Evolutionary conservation across 306 rosid species (phyloP), one percentile per base, ranked within the genome.

Genomic region (barrel medic (Medicago truncatula)): DNA sequence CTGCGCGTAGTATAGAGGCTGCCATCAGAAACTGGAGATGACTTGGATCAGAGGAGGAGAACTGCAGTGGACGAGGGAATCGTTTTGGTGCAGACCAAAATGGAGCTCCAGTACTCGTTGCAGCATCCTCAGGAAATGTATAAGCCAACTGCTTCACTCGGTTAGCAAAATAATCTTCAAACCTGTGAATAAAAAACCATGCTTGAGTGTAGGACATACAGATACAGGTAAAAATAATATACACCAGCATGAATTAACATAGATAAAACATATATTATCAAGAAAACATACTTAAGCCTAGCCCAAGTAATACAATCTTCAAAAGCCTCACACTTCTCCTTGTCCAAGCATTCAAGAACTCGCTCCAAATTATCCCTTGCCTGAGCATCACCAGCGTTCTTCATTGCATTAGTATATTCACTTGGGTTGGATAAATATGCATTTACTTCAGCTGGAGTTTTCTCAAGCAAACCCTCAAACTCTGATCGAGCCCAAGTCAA

Each of bases 71-170:
- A 56, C 15, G 97, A 69, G 99, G 99, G 76, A 92, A 95, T 68
- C 99, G 83, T 82, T 95, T 95, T 5, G 99, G 99, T 40, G 99
- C 99, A 57, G 99, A 95, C 99, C 99, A 95, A 86, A 95, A 95
- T 18, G 96, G 96, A 67, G 89, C 89, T 67, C 99, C 99, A 21
- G 90, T 95, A 80, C 99, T 92, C 9, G 99, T 95, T 67, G 86
- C 78, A 67, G 99, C 97, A 85, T 95, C 93, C 85, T 95, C 99
- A 28, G 99, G 99, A 31, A 95, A 95, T 67, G 97, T 95, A 85
- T 88, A 95, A 43, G 76, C 81, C 83, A 95, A 86, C 86, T 95
- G 99, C 89, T 95, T 95, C 46, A 95, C 92, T 43, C 97, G 93
- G 80, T 92, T 52, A 14, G 86, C 65, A 87, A 87, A 95, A 85